Base-by-base conservation (phyloP, 306 rosid genomes). In the Fragaria ananassa region DNA sequence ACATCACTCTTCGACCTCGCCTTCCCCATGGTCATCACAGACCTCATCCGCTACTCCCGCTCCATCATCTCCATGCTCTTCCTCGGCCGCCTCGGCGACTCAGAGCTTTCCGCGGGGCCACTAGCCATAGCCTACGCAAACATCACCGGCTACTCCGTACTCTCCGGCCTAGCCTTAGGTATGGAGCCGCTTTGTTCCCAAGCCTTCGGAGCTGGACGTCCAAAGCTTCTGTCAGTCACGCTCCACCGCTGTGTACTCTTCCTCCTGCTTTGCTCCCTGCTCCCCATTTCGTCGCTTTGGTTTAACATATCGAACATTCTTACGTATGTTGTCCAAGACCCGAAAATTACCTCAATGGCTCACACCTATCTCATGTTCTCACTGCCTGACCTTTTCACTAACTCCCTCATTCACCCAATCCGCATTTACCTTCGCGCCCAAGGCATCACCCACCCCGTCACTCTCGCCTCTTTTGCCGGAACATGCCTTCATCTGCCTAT, bases 131-230 rank as follows among this genome's bases (percentile, higher is more conserved):
- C 98, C 25, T 92, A 89, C 19, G 99, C 97, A 2, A 95, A 95
- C 83, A 95, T 95, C 75, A 95, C 91, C 0, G 96, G 96, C 14
- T 92, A 95, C 72, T 95, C 97, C 0, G 92, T 95, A 2, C 90
- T 95, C 57, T 88, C 97, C 0, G 99, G 99, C 1, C 73, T 95
- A 0, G 88, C 99, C 44, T 71, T 92, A 0, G 99, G 99, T 2
- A 92, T 95, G 99, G 97, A 92, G 72, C 97, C 99, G 0, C 92
- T 95, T 2, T 95, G 99, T 8, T 90, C 97, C 1, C 99, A 95
- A 71, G 97, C 97, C 83, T 95, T 89, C 74, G 97, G 99, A 1
- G 98, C 98, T 0, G 85, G 87, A 6, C 95, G 91, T 3, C 95
- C 91, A 0, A 90, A 89, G 21, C 90, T 90, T 23, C 87, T 95